phyloP scores from a whole-genome alignment of 257 asterid genomes.

The Fraxinus quadrangulata region DNA sequence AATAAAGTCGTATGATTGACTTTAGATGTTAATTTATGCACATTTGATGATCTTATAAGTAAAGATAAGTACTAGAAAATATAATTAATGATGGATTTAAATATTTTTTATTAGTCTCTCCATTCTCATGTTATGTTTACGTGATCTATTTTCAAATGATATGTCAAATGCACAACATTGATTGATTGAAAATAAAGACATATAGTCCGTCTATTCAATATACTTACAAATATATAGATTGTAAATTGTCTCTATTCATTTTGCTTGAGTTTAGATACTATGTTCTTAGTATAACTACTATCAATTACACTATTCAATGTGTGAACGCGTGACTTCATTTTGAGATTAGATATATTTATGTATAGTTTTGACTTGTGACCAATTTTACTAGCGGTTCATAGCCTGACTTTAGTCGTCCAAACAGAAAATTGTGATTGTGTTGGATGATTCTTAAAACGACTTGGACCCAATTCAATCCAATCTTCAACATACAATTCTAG shows the following conservation, averaged over 20 bases:
- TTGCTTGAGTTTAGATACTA: no score
- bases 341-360: neutral
- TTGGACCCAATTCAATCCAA: neutral
- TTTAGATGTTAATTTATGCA: neutral
- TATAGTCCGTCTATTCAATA: no score
- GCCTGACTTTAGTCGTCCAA: no score
- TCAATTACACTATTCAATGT: no score
- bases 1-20: slow-evolving; percentile 22
- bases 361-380: neutral
- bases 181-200: no score
- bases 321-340: neutral
- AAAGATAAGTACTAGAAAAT: neutral
- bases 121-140: no score
- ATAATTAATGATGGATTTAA: neutral
- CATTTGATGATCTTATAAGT: slow-evolving; percentile 18
- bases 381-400: no score
- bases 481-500: neutral
- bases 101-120: neutral
- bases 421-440: neutral
- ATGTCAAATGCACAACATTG: no score
- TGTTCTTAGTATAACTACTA: no score
- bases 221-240: no score
- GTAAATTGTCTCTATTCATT: no score
- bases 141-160: no score
- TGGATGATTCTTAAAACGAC: neutral